Percentiles rank a stretch among this genome's conserved stretches.
Conservation (phyloP, 169 alveolate genomes). For the Theileria luwenshuni region DNA sequence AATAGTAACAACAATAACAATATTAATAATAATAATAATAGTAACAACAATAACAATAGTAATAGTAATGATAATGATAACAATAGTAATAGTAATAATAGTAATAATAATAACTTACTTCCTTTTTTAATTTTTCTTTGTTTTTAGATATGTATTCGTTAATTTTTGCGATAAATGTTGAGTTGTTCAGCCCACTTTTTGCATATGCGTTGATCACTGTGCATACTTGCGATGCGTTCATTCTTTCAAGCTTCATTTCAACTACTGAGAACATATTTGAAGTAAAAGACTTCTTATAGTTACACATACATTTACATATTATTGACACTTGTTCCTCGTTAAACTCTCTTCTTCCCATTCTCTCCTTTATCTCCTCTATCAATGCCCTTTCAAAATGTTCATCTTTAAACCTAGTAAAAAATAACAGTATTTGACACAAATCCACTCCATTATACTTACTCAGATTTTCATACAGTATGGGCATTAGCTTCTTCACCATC, state of each 20-base stretch:
- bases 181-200: not conserved
- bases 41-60: not conserved
- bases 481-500: conserved; percentile 12
- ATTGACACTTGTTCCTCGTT: conserved; percentile 8
- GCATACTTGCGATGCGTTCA: conserved; percentile 22
- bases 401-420: conserved; percentile 2
- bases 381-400: not conserved
- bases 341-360: conserved; percentile 1
- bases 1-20: not conserved
- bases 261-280: conserved; percentile 11
- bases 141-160: conserved; percentile 15
- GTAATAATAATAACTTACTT: conserved; percentile 1
- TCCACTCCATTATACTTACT: not conserved
- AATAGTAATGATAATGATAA: not conserved
- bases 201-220: conserved; percentile 17
- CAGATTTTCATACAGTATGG: not conserved
- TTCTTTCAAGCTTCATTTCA: not conserved
- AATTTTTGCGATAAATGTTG: conserved; percentile 7
- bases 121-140: not conserved
- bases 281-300: conserved; percentile 15
- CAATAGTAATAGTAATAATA: not conserved
- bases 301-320: not conserved
- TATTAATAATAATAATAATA: not conserved
- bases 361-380: conserved; percentile 9
- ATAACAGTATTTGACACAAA: not conserved